These are phyloP conservation scores for Cucurbita maxima DNA, from an alignment of 306 rosid species.

Conservation along the genomic window DNA sequence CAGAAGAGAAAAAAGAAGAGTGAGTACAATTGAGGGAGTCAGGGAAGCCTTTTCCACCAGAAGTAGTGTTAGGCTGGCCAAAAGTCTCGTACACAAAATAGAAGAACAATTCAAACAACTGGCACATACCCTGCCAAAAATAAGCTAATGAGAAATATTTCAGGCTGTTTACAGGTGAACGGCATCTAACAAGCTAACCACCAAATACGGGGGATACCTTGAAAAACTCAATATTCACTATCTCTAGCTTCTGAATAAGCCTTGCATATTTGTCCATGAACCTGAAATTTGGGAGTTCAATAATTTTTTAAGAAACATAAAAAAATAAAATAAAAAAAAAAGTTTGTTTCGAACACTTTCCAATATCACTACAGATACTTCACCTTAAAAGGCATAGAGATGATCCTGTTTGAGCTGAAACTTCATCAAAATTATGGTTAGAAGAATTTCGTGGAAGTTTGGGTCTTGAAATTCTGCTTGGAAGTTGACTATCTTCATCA, in stretches of 20 bases:
- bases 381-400: slow-evolving; percentile 83
- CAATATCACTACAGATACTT: slow-evolving; percentile 16
- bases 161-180: neutral
- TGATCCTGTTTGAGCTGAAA: slow-evolving; percentile 75
- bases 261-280: slow-evolving; percentile 96
- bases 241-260: slow-evolving; percentile 89
- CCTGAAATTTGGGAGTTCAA: slow-evolving; percentile 39
- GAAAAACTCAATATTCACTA: slow-evolving; percentile 74
- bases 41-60: slow-evolving; percentile 51
- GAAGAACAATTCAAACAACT: slow-evolving; percentile 73
- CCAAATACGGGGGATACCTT: slow-evolving; percentile 38
- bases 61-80: slow-evolving; percentile 55
- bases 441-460: slow-evolving; percentile 29
- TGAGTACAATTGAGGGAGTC: slow-evolving; percentile 51
- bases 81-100: slow-evolving; percentile 63
- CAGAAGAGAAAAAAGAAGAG: neutral
- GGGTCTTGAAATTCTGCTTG: slow-evolving; percentile 70
- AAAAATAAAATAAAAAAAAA: neutral
- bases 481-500: slow-evolving; percentile 98
- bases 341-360: neutral
- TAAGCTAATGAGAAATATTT: slow-evolving; percentile 23
- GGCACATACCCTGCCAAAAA: slow-evolving; percentile 89
- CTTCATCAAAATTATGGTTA: slow-evolving; percentile 44
- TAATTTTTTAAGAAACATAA: neutral
- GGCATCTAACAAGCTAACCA: slow-evolving; percentile 12